Conservation (phyloP, 2,329 filamentous ascomycete species). For the Hawksworthiomyces lignivorus region DNA sequence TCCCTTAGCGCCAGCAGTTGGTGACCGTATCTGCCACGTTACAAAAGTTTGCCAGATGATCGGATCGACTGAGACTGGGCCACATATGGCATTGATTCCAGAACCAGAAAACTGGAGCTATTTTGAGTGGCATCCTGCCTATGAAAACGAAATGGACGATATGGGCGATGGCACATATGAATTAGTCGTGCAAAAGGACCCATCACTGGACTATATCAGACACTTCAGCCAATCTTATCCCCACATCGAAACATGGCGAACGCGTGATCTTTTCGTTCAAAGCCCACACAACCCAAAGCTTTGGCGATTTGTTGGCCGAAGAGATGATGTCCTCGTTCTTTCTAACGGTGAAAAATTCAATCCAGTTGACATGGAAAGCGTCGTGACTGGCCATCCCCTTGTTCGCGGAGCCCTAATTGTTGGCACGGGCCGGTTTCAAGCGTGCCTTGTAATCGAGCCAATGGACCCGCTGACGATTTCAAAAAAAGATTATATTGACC, state of each 20-base stretch:
- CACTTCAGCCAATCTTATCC: conserved; percentile 9
- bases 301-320: conserved; percentile 31
- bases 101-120: conserved; percentile 15
- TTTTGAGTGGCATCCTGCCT: conserved; percentile 17
- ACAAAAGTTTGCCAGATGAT: conserved; percentile 18
- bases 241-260: conserved; percentile 15
- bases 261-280: conserved; percentile 40
- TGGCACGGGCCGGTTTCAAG: conserved; percentile 37
- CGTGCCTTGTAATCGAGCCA: conserved; percentile 41
- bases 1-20: conserved; percentile 13
- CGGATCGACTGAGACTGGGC: conserved; percentile 16
- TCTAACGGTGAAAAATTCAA: conserved; percentile 45
- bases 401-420: conserved; percentile 37
- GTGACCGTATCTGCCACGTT: conserved; percentile 14
- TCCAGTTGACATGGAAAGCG: conserved; percentile 35
- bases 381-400: conserved; percentile 29
- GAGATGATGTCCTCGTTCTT: conserved; percentile 42
- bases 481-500: conserved; percentile 28
- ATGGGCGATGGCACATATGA: conserved; percentile 14
- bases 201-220: conserved; percentile 8
- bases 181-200: conserved; percentile 15
- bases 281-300: conserved; percentile 32
- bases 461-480: background rate
- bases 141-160: conserved; percentile 15
- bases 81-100: conserved; percentile 14